phyloP scores from a whole-genome alignment of 805 yeast species.

The Wickerhamia fluorescens region DNA sequence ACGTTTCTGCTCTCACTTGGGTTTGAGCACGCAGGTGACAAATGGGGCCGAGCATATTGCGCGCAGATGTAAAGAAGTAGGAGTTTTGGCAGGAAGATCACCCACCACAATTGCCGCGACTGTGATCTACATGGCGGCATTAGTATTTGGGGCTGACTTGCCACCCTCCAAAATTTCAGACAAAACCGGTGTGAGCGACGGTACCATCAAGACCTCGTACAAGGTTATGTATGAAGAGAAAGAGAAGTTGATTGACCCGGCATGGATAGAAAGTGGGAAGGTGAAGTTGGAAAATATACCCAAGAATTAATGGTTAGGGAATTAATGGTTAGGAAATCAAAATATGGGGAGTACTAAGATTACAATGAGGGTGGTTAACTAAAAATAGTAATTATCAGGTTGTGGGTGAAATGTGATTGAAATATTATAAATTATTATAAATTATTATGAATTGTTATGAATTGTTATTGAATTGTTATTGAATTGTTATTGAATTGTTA shows the following conservation, averaged over 20 bases:
- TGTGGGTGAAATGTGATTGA: too few species aligned
- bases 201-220: conserved; percentile 90
- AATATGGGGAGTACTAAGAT: too few species aligned
- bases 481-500: too few species aligned
- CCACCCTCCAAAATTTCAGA: conserved; percentile 80
- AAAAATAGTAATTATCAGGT: too few species aligned
- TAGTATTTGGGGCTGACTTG: conserved; percentile 74
- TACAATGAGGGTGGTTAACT: too few species aligned
- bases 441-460: too few species aligned
- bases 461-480: too few species aligned
- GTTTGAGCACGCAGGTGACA: conserved; percentile 74
- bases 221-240: conserved; percentile 72
- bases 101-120: conserved; percentile 98
- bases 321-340: too few species aligned
- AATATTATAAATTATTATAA: too few species aligned
- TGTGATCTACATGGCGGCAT: conserved; percentile 87
- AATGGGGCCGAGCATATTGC: conserved; percentile 93
- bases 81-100: conserved; percentile 92
- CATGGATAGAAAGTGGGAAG: conserved; percentile 66
- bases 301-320: conserved; percentile 12
- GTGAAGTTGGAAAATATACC: conserved; percentile 44
- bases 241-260: conserved; percentile 59
- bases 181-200: conserved; percentile 93
- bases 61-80: conserved; percentile 79
- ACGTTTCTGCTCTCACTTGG: conserved; percentile 93